A percentile compares a stretch with the other conserved stretches of the same genome.
phyloP scores from a whole-genome alignment of 441 rosid species.

The Corymbia calophylla region DNA sequence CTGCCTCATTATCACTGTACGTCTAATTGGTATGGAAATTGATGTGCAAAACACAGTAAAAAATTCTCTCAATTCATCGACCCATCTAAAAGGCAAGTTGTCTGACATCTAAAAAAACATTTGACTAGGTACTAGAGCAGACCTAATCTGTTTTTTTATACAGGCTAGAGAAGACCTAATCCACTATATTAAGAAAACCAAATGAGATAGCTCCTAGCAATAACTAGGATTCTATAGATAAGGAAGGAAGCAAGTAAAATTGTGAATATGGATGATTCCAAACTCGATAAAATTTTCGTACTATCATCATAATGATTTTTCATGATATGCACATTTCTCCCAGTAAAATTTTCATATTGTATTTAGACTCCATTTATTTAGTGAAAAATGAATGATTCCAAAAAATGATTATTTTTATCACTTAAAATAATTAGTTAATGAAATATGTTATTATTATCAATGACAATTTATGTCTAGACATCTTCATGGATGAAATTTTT shows the following conservation, averaged over 20 bases:
- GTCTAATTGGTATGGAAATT: not conserved
- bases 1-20: not conserved
- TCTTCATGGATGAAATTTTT: not conserved
- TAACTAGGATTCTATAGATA: not conserved
- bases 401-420: not conserved
- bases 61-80: not conserved
- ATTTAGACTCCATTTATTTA: rapidly evolving
- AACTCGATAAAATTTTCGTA: not conserved
- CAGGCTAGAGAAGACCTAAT: not conserved
- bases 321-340: not conserved
- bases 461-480: not conserved
- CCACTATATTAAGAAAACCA: not conserved
- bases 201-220: not conserved
- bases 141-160: not conserved
- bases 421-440: not conserved
- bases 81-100: not conserved
- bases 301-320: not conserved
- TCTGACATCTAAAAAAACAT: not conserved
- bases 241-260: not conserved
- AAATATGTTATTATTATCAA: not conserved
- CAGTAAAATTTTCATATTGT: rapidly evolving
- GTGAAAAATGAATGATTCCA: rapidly evolving
- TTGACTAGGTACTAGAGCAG: not conserved
- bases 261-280: not conserved
- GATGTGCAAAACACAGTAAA: not conserved